Percentiles rank a stretch among this genome's conserved stretches.
These are phyloP conservation scores for Capsicum baccatum DNA, from an alignment of 257 asterid genomes.

Conservation along the genomic window DNA sequence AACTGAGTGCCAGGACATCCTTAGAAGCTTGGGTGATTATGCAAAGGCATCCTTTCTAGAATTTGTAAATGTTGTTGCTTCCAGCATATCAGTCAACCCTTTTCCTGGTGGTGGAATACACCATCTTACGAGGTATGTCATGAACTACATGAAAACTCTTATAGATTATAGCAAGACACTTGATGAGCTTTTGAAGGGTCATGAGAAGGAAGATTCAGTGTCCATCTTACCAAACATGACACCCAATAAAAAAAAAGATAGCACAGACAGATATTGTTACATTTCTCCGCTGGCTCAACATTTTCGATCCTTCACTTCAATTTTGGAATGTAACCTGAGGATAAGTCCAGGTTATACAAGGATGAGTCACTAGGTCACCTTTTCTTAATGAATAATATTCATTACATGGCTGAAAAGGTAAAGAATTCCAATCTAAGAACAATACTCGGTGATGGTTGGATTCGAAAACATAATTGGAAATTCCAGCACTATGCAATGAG, in stretches of 20 bases:
- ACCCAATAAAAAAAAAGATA: conserved; percentile 59
- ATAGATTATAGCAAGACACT: conserved; percentile 69
- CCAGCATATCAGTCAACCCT: conserved; percentile 60
- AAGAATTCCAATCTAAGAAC: conserved; percentile 67
- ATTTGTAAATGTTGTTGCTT: conserved; percentile 71
- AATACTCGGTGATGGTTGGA: conserved; percentile 78
- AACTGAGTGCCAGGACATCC: conserved; percentile 62
- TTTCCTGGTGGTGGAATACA: conserved; percentile 87
- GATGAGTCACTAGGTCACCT: conserved; percentile 77
- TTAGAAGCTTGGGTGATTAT: conserved; percentile 69
- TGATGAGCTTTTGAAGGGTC: conserved; percentile 66
- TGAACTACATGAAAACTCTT: conserved; percentile 78
- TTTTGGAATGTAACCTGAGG: conserved; percentile 66
- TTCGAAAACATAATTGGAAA: conserved; percentile 76
- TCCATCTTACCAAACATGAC: conserved; percentile 54
- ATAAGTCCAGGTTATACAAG: conserved; percentile 74
- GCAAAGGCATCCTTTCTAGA: conserved; percentile 80
- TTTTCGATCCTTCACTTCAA: conserved; percentile 64
- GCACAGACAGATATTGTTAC: conserved; percentile 16
- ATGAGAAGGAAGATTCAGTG: conserved; percentile 39
- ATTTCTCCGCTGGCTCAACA: conserved; percentile 56
- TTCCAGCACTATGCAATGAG: conserved; percentile 86
- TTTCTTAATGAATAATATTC: conserved; percentile 87
- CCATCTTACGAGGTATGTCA: conserved; percentile 77
- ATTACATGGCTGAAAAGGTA: conserved; percentile 85